These are phyloP conservation scores for Sclerotinia trifoliorum DNA, from an alignment of 2,329 filamentous ascomycete species.

Conservation along the genomic window DNA sequence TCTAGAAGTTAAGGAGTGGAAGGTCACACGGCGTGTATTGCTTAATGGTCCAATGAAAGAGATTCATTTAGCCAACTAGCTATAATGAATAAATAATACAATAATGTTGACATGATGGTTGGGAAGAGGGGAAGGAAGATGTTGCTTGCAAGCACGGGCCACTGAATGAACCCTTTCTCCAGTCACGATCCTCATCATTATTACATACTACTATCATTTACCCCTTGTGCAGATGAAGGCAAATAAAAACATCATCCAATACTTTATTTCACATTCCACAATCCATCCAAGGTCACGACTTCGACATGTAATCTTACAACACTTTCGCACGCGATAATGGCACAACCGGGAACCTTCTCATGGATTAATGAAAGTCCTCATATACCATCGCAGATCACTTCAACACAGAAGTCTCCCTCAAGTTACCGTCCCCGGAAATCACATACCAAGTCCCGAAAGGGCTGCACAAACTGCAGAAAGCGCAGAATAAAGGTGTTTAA, in stretches of 20 bases:
- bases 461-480: conserved; percentile 17
- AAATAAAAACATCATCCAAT: no score
- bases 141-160: neutral
- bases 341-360: neutral
- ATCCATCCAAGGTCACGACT: neutral
- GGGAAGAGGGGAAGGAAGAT: no score
- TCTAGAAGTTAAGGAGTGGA: neutral
- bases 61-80: neutral
- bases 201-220: no score
- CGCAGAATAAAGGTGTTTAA: conserved; percentile 21
- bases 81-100: neutral
- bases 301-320: no score
- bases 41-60: no score
- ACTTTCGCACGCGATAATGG: neutral
- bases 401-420: neutral
- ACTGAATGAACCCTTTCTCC: neutral
- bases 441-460: conserved; percentile 18
- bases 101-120: no score
- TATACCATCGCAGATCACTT: neutral
- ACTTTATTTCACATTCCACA: no score
- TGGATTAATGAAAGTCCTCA: conserved; percentile 10
- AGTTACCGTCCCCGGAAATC: conserved; percentile 7
- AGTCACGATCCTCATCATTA: no score
- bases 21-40: no score
- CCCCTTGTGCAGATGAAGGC: no score